Percentiles rank a stretch among this genome's conserved stretches.
Conservation (phyloP, 495 filamentous ascomycete genomes). For the Daldinia vernicosa region DNA sequence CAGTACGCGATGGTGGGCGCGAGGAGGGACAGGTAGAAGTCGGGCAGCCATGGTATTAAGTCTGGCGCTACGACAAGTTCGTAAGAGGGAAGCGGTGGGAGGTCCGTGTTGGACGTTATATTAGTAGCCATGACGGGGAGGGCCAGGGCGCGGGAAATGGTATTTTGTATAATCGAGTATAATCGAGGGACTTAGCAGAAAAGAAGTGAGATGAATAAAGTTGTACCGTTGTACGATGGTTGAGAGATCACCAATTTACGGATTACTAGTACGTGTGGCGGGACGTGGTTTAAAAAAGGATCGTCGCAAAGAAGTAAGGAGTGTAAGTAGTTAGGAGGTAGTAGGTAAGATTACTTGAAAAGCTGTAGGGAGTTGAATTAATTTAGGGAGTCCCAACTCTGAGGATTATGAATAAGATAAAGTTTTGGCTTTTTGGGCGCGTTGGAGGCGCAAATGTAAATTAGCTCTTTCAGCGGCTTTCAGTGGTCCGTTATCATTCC, state of each 20-base stretch:
- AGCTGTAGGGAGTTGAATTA: conserved; percentile 17
- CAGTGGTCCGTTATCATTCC: conserved; percentile 34
- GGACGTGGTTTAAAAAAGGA: conserved; percentile 33
- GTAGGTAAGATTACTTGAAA: conserved; percentile 10
- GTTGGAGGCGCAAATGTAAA: conserved; percentile 9
- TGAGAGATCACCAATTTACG: conserved; percentile 2
- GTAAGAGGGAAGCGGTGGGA: conserved; percentile 84
- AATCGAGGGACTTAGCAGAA: not conserved
- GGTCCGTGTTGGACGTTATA: conserved; percentile 52
- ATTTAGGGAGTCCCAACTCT: conserved; percentile 8
- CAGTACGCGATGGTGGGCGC: conserved; percentile 90
- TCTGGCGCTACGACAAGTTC: conserved; percentile 71
- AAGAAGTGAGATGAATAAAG: not conserved
- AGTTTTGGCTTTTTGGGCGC: conserved; percentile 33
- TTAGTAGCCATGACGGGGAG: conserved; percentile 44
- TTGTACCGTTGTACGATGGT: not conserved
- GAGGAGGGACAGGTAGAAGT: conserved; percentile 76
- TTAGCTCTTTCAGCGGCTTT: conserved; percentile 8
- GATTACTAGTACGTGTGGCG: not conserved
- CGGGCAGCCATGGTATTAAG: conserved; percentile 79
- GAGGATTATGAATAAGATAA: conserved; percentile 14
- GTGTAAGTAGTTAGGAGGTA: conserved; percentile 20
- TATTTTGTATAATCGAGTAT: not conserved
- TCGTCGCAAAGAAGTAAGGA: conserved; percentile 37
- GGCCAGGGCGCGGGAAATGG: conserved; percentile 13